These are phyloP conservation scores for Synchytrium microbalum DNA, from an alignment of 371 early-diverging fungal species.

Conservation along the genomic window DNA sequence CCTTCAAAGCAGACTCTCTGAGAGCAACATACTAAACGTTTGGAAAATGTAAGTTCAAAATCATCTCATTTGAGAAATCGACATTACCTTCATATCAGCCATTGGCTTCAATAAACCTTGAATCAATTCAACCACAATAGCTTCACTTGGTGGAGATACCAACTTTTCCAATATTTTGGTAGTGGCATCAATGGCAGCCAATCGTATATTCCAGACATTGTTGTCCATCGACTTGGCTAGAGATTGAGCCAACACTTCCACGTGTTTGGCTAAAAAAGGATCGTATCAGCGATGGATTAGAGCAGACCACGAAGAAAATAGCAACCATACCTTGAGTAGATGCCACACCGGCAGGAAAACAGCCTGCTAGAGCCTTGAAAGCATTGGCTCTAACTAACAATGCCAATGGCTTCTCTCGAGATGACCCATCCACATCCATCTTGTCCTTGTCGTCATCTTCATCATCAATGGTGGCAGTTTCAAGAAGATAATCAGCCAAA, in stretches of 20 bases:
- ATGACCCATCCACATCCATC: slow-evolving; percentile 35
- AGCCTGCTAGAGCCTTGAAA: slow-evolving; percentile 53
- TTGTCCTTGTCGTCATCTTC: slow-evolving; percentile 62
- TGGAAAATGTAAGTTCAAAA: too few relatives aligned
- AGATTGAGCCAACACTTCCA: slow-evolving; percentile 22
- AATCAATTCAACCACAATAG: too few relatives aligned
- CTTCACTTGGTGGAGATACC: too few relatives aligned
- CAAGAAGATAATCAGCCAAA: slow-evolving; percentile 48
- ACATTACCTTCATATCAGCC: too few relatives aligned
- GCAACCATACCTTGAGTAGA: slow-evolving; percentile 39
- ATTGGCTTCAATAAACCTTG: too few relatives aligned
- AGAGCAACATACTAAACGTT: too few relatives aligned
- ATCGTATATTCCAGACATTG: slow-evolving; percentile 67
- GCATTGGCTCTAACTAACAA: slow-evolving; percentile 63
- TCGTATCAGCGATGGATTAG: neutral
- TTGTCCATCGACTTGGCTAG: slow-evolving; percentile 39
- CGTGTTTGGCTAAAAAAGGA: slow-evolving; percentile 29
- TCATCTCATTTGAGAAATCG: too few relatives aligned
- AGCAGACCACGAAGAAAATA: neutral
- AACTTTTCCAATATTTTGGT: slow-evolving; percentile 38
- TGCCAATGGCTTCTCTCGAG: slow-evolving; percentile 29
- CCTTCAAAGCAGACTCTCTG: too few relatives aligned
- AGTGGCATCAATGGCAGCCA: slow-evolving; percentile 52
- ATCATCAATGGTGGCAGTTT: slow-evolving; percentile 48
- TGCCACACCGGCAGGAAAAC: slow-evolving; percentile 25